These are phyloP conservation scores for Periconia macrospinosa DNA, from an alignment of 2,329 filamentous ascomycete species.

Conservation along the genomic window DNA sequence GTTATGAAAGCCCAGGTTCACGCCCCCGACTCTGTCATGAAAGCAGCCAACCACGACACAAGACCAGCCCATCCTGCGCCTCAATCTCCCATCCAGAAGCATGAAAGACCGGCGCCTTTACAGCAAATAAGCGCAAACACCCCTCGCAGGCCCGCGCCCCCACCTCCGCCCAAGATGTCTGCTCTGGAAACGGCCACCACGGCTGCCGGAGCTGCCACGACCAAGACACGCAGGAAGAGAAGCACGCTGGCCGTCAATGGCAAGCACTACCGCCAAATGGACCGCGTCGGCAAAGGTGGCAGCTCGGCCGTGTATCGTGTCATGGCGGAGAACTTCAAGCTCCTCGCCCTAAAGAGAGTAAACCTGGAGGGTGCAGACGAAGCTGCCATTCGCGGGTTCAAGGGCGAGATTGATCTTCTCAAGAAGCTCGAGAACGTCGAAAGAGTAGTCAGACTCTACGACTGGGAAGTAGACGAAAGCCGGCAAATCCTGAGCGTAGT, in stretches of 20 bases:
- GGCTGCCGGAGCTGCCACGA: slow-evolving; percentile 76
- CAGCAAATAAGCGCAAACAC: slow-evolving; percentile 66
- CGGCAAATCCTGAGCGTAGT: slow-evolving; percentile 86
- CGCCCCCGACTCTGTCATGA: slow-evolving; percentile 37
- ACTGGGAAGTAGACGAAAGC: slow-evolving; percentile 91
- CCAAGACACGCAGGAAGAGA: slow-evolving; percentile 75
- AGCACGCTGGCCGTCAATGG: slow-evolving; percentile 88
- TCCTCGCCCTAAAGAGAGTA: slow-evolving; percentile 91
- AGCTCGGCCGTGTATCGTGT: slow-evolving; percentile 95
- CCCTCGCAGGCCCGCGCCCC: slow-evolving; percentile 73
- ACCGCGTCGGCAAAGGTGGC: slow-evolving; percentile 88
- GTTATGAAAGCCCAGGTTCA: slow-evolving; percentile 27
- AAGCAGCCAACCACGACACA: slow-evolving; percentile 29
- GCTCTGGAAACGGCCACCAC: slow-evolving; percentile 89
- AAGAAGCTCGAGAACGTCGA: slow-evolving; percentile 81
- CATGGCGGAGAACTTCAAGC: slow-evolving; percentile 94
- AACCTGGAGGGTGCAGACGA: slow-evolving; percentile 89
- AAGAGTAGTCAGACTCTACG: slow-evolving; percentile 84
- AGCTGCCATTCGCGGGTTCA: slow-evolving; percentile 79
- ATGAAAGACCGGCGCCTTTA: slow-evolving; percentile 52
- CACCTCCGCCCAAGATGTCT: slow-evolving; percentile 94
- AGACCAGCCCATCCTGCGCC: slow-evolving; percentile 20
- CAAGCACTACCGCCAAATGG: slow-evolving; percentile 85
- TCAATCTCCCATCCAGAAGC: slow-evolving; percentile 36
- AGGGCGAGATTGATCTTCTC: slow-evolving; percentile 92